Evolutionary conservation across 352 stramenopile genomes (phyloP), one percentile per base, ranked within the genome.

Genomic region (Phytophthora megakarya): DNA sequence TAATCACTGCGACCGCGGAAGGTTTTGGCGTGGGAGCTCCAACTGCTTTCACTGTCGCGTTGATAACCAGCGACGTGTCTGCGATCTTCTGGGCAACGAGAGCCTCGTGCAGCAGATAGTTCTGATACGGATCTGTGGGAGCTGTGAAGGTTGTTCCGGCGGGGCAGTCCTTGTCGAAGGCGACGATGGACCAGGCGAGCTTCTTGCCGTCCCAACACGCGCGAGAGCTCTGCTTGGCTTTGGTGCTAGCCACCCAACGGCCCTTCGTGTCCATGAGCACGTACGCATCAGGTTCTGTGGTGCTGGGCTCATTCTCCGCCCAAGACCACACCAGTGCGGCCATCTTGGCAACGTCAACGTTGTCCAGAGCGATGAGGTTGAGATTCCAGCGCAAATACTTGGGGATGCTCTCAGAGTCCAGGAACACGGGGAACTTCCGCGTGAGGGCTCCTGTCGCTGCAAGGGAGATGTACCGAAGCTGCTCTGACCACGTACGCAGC

Each of bases 301-400:
- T 73, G 30, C 46, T 67, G 1, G 81, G 81, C 42, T 90, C 76
- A 10, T 78, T 75, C 43, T 78, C 69, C 2, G 71, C 76, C 75
- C 79, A 90, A 0, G 70, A 78, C 81, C 81, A 90, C 4, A 84
- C 65, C 47, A 80, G 68, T n/a, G 72, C 72, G 5, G 66, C 54
- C 67, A 88, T 82, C 55, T 86, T 84, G 22, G 80, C 67, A n/a
- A 78, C 50, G 30, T 87, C 78, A 3, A 76, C 49, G 23, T 68
- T 70, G 33, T 86, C 78, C 0, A 79, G 57, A 19, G 76, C 73
- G 18, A 90, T 73, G n/a, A 88, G 61, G 45, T 88, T 85, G 16
- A 84, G 22, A 57, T 86, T 84, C 77, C 76, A 86, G 2, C 78
- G 72, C 16, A 87, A 40, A 51, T 75, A 84, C 44, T 84, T 84